A percentile compares a stretch with the other conserved stretches of the same genome.
These are phyloP conservation scores for Ceratopteris richardii DNA, from an alignment of 75 land plant genomes.

Conservation along the genomic window DNA sequence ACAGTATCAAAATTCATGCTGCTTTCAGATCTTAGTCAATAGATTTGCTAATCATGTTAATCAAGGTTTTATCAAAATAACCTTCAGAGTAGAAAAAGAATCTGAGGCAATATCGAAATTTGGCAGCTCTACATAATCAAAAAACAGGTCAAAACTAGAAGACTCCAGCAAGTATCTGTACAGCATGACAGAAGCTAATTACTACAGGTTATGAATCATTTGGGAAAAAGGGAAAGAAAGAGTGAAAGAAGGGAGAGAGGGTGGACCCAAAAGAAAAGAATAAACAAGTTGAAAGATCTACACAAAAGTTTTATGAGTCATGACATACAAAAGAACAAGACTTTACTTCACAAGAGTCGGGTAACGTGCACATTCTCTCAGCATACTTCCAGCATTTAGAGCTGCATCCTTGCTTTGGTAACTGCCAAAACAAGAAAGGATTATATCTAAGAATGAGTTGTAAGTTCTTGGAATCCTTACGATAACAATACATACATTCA, in stretches of 20 bases:
- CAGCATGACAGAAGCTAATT: neutral
- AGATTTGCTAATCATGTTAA: neutral
- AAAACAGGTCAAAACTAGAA: slow-evolving; percentile 88
- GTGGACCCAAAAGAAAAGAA: too few species aligned
- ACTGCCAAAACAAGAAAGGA: slow-evolving; percentile 31
- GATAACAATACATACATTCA: too few species aligned
- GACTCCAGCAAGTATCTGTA: slow-evolving; percentile 88
- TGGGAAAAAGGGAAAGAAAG: neutral
- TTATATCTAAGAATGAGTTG: too few species aligned
- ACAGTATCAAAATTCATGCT: too few species aligned
- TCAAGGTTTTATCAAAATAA: slow-evolving; percentile 15
- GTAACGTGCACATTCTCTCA: slow-evolving; percentile 90
- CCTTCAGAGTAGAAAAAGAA: slow-evolving; percentile 93
- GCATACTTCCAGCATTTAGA: slow-evolving; percentile 83
- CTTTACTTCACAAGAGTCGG: slow-evolving; percentile 67
- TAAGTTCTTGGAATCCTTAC: too few species aligned
- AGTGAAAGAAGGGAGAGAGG: too few species aligned
- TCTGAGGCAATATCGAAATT: slow-evolving; percentile 94
- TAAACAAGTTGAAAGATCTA: too few species aligned
- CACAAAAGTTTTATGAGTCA: neutral
- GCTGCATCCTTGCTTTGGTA: slow-evolving; percentile 94
- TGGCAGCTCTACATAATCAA: slow-evolving; percentile 87
- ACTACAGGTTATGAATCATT: neutral
- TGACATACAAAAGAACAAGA: neutral
- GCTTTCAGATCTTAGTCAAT: too few species aligned